These are phyloP conservation scores for Populus hybrid DNA, from an alignment of 441 rosid species.

Conservation along the genomic window DNA sequence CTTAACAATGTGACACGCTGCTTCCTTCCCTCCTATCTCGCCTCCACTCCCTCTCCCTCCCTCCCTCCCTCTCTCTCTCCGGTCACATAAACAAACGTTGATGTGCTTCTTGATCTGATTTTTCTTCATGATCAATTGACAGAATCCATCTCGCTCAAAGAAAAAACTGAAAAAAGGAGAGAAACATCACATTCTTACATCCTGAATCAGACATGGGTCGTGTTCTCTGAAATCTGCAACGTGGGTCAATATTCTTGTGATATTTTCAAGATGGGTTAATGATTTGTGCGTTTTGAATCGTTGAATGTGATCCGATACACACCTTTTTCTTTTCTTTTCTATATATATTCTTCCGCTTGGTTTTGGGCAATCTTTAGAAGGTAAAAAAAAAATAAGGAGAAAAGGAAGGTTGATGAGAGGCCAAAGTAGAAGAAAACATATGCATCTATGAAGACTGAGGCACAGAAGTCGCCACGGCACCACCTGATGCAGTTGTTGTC, in stretches of 20 bases:
- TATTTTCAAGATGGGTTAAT: background rate
- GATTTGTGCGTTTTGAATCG: conserved; percentile 4
- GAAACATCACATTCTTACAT: background rate
- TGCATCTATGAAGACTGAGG: conserved; percentile 93
- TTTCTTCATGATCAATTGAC: background rate
- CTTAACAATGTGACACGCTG: conserved; percentile 30
- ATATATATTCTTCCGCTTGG: background rate
- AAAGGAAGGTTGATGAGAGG: conserved; percentile 49
- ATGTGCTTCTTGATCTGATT: conserved; percentile 5
- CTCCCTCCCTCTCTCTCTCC: conserved; percentile 21
- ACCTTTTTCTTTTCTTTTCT: background rate
- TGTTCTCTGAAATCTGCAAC: background rate
- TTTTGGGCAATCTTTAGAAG: background rate
- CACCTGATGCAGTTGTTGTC: conserved; percentile 51
- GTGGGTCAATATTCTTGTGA: conserved; percentile 8
- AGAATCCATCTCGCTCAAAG: background rate
- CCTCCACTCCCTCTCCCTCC: conserved; percentile 18
- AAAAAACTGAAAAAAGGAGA: background rate
- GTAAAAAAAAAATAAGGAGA: background rate
- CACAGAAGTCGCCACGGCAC: conserved; percentile 42
- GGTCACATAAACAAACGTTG: background rate
- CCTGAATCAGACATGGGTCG: background rate
- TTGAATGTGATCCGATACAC: conserved; percentile 22
- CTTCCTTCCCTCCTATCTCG: conserved; percentile 33
- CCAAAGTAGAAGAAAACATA: conserved; percentile 39